These are phyloP conservation scores for Craspedostauros australis DNA, from an alignment of 108 stramenopile species.

Conservation along the genomic window DNA sequence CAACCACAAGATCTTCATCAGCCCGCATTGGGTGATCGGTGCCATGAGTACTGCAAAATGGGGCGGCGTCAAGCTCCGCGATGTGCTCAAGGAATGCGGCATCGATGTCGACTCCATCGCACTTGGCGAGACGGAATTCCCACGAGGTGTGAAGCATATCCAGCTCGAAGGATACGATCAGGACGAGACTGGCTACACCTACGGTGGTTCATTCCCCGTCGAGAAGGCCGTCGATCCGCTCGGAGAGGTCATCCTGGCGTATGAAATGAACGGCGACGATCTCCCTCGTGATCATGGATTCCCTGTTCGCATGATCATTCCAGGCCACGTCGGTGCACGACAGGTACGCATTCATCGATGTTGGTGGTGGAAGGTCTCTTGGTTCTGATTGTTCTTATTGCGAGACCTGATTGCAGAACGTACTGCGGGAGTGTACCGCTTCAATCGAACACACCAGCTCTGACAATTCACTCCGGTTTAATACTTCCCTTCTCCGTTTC, in stretches of 20 bases:
- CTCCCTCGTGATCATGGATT: conserved; percentile 71
- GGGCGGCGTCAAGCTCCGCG: conserved; percentile 67
- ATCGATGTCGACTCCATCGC: conserved; percentile 35
- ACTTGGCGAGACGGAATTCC: conserved; percentile 1
- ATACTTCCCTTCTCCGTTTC: no score
- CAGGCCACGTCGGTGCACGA: conserved; percentile 70
- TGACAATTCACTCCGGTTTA: no score
- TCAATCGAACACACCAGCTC: no score
- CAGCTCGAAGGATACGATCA: conserved; percentile 58
- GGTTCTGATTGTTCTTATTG: no score
- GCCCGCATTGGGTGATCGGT: conserved; percentile 56
- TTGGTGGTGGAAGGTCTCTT: no score
- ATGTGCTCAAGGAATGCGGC: conserved; percentile 37
- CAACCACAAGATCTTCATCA: conserved; percentile 31
- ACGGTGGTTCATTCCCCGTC: conserved; percentile 47
- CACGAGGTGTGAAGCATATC: conserved; percentile 34
- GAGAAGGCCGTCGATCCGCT: conserved; percentile 49
- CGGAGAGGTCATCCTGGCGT: conserved; percentile 72
- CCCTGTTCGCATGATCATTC: conserved; percentile 62
- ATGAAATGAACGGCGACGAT: conserved; percentile 71
- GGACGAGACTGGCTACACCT: conserved; percentile 29
- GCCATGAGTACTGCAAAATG: conserved; percentile 76
- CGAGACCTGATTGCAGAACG: no score
- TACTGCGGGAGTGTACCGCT: no score
- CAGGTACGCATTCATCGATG: no score